A percentile compares a stretch with the other conserved stretches of the same genome.
Evolutionary conservation across 2,329 filamentous ascomycete species (phyloP).

Genomic region (Fusarium mexicanum): DNA sequence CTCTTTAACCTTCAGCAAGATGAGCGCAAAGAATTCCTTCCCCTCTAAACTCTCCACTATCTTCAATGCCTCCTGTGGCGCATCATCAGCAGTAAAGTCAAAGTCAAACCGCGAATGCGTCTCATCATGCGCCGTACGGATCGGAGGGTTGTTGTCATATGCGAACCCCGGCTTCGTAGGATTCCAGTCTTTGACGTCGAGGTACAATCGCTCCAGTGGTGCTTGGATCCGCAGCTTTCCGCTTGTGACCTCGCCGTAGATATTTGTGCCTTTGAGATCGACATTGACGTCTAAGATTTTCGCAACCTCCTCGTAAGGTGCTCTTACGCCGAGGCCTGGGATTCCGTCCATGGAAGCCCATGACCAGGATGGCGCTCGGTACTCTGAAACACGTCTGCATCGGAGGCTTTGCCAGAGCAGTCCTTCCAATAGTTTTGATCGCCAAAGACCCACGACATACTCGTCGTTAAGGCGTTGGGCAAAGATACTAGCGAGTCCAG

Average conservation of each 20-base stretch:
- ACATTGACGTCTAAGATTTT: not conserved
- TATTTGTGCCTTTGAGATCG: not conserved
- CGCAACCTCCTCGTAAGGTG: not conserved
- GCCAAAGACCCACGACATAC: not conserved
- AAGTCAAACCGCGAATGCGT: not conserved
- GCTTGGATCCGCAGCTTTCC: not conserved
- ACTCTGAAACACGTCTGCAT: not conserved
- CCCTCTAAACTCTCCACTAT: not conserved
- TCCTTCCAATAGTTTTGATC: not conserved
- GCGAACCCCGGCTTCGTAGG: not conserved
- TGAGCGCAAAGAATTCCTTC: not conserved
- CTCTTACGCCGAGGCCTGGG: rapidly evolving
- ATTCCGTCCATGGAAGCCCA: not conserved
- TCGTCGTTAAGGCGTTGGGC: not conserved
- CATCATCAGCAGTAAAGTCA: not conserved
- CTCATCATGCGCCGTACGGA: not conserved
- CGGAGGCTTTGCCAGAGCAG: not conserved
- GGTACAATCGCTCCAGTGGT: not conserved
- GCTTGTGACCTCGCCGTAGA: not conserved
- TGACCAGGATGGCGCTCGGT: not conserved
- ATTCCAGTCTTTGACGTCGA: not conserved
- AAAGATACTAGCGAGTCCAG: not conserved
- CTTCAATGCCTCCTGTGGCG: not conserved
- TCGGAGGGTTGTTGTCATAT: not conserved
- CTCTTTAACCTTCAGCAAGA: not conserved